These are phyloP conservation scores for Mortierella sp. DNA, from an alignment of 371 early-diverging fungal species.

Conservation along the genomic window DNA sequence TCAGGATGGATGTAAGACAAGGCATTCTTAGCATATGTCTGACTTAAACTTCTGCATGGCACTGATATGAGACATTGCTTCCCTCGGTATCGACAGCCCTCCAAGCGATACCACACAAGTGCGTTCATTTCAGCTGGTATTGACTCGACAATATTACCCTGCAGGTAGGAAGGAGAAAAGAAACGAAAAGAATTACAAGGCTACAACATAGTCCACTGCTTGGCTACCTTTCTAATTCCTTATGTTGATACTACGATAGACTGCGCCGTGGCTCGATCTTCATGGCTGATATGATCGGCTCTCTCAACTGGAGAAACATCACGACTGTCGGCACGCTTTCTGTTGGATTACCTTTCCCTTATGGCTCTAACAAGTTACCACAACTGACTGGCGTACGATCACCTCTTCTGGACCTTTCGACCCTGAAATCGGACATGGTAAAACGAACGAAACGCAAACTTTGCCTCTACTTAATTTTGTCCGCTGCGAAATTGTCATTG, in stretches of 20 bases:
- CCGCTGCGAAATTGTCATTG: not conserved
- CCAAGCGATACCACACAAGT: constrained; percentile 71
- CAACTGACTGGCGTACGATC: constrained; percentile 26
- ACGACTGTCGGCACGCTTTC: constrained; percentile 61
- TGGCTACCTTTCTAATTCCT: not conserved
- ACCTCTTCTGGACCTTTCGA: constrained; percentile 40
- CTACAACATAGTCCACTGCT: no score
- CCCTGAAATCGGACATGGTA: constrained; percentile 20
- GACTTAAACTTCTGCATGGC: no score
- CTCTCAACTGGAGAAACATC: constrained; percentile 62
- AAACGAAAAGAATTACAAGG: no score
- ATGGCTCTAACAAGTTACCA: constrained; percentile 42
- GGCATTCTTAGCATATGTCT: no score
- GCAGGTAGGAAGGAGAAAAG: constrained; percentile 55
- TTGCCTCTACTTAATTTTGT: not conserved
- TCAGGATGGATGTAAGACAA: constrained; percentile 43
- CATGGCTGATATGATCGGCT: constrained; percentile 58
- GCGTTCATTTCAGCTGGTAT: constrained; percentile 74
- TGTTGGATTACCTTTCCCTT: constrained; percentile 61
- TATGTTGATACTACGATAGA: constrained; percentile 28
- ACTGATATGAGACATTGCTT: no score
- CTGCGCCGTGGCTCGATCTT: constrained; percentile 55
- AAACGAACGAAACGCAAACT: no score
- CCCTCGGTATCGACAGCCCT: no score
- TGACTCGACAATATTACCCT: constrained; percentile 69